A percentile compares a stretch with the other conserved stretches of the same genome.
Evolutionary conservation across 176 grass and related monocot genomes (phyloP).

Genomic region (Cymbopogon citratus): DNA sequence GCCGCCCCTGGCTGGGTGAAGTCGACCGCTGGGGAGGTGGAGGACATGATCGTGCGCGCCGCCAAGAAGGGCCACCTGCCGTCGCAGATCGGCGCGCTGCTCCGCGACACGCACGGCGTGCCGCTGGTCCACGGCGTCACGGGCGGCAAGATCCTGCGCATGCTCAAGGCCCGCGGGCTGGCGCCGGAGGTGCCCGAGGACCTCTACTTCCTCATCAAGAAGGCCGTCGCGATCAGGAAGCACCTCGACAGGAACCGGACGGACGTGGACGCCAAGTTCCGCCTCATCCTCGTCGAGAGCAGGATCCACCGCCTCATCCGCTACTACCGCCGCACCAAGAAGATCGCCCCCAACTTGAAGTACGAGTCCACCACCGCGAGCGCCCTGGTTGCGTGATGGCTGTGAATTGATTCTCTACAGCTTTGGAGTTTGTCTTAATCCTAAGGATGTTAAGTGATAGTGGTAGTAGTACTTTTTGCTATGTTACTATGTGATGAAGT

Average conservation of each 20-base stretch:
- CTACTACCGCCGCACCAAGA: conserved; percentile 80
- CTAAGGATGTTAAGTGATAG: neutral
- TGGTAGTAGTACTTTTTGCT: neutral
- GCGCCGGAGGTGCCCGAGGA: conserved; percentile 73
- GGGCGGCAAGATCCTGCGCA: conserved; percentile 62
- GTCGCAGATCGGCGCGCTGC: conserved; percentile 29
- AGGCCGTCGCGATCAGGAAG: conserved; percentile 83
- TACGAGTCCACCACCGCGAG: conserved; percentile 40
- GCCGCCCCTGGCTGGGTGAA: conserved; percentile 56
- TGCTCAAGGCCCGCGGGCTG: conserved; percentile 58
- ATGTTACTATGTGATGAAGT: conserved; percentile 6
- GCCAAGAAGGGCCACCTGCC: conserved; percentile 48
- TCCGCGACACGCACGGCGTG: conserved; percentile 28
- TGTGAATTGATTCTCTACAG: conserved; percentile 14
- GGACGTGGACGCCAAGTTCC: conserved; percentile 79
- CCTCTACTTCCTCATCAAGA: conserved; percentile 87
- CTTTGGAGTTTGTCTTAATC: neutral
- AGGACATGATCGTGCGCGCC: conserved; percentile 25
- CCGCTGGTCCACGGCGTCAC: conserved; percentile 54
- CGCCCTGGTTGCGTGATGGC: conserved; percentile 22
- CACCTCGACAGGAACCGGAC: conserved; percentile 78
- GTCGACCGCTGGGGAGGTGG: conserved; percentile 24
- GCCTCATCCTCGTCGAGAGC: conserved; percentile 74
- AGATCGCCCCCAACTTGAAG: conserved; percentile 43
- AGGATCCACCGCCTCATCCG: conserved; percentile 71